Evolutionary conservation across 2,329 filamentous ascomycete genomes (phyloP), one percentile per base, ranked within the genome.

Genomic region (Orbilia ellipsospora): DNA sequence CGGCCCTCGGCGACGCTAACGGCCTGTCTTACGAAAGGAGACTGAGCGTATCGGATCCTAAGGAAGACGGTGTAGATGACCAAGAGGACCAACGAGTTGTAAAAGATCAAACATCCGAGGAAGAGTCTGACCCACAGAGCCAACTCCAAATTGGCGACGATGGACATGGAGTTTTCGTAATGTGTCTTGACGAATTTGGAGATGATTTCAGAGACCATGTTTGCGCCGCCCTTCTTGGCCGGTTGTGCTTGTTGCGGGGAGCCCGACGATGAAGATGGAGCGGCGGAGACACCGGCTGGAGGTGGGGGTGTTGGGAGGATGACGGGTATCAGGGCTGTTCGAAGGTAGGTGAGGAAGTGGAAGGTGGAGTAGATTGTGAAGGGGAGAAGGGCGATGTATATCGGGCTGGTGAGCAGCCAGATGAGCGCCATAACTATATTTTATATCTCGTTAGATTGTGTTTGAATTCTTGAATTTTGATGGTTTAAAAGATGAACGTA

Each of bases 341-440:
- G 93, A 78, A 92, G 92, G 85, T 99, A 99, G 78, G 95, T 98
- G 77, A 94, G 92, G 79, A 98, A 93, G 85, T 99, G 95, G 90
- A 99, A 99, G 83, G 98, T 84, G 73, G 94, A 98, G 88, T 98
- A 99, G 83, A 99, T 92, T 80, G 90, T 90, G 85, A 97, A 99
- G 28, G 95, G 95, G 67, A 97, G 88, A 80, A 99, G 88, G 67
- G 95, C 95, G 80, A 97, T 87, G 44, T 93, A 90, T 80, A 96
- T 91, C 85, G 97, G 94, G 80, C 92, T 91, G 77, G 90, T 90
- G 84, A 94, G 90, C 80, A 99, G 92, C 95, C 95, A 99, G 80
- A 98, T 88, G 77, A 98, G 87, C 68, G 94, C 93, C 92, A 98
- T 94, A 80, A 89, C 94, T 96, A 81, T 67, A 48, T 6, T 48